Evolutionary conservation across 345 rosid species (phyloP).

Genomic region (Euphorbia peplus): DNA sequence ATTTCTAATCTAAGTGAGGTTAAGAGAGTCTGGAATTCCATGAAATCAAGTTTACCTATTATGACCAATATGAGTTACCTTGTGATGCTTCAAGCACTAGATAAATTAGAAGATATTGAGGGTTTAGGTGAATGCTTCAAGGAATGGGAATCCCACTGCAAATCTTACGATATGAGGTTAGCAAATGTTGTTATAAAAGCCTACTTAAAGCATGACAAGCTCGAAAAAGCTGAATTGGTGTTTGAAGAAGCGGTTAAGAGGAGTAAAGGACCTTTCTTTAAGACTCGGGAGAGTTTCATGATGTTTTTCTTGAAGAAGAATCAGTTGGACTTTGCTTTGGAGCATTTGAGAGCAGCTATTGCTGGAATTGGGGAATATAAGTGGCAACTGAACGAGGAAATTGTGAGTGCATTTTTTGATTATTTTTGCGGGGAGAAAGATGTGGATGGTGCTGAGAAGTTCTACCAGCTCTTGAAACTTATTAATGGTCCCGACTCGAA

Average conservation of each 20-base stretch:
- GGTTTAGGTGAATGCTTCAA: conserved; percentile 46
- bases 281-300: conserved; percentile 56
- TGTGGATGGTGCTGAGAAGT: conserved; percentile 51
- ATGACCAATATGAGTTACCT: conserved; percentile 52
- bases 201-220: conserved; percentile 48
- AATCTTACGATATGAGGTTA: conserved; percentile 57
- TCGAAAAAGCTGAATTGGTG: conserved; percentile 46
- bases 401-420: conserved; percentile 35
- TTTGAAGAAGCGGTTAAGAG: conserved; percentile 40
- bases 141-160: conserved; percentile 66
- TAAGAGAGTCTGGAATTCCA: conserved; percentile 50
- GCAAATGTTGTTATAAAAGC: conserved; percentile 42
- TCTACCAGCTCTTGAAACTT: conserved; percentile 41
- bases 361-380: conserved; percentile 24
- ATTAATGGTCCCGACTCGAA: conserved; percentile 32
- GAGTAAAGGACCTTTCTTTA: conserved; percentile 32
- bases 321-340: conserved; percentile 40
- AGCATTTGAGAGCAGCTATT: conserved; percentile 45
- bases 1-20: conserved; percentile 52
- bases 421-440: conserved; percentile 54
- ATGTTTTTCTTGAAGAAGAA: conserved; percentile 43
- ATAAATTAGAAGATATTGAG: conserved; percentile 51
- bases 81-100: conserved; percentile 54
- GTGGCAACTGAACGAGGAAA: conserved; percentile 45
- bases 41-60: conserved; percentile 40